Evolutionary conservation across 2,329 filamentous ascomycete genomes (phyloP).

Genomic region (Cladobotryum mycophilum): DNA sequence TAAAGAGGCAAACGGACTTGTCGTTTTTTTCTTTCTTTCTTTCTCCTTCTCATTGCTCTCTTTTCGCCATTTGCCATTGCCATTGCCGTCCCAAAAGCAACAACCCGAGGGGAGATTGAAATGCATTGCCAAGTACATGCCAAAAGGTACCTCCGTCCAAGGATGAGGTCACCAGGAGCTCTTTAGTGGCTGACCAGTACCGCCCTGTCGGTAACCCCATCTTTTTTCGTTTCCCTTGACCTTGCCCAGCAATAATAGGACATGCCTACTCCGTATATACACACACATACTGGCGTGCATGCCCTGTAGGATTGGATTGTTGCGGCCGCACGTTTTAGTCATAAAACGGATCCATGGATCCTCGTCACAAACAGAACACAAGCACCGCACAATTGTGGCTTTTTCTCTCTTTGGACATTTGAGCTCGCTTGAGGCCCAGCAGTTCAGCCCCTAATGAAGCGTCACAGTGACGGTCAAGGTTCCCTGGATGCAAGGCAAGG

Average conservation of each 20-base stretch:
- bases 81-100: neutral
- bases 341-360: no score
- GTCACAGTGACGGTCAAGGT: no score
- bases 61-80: neutral
- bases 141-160: neutral
- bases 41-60: neutral
- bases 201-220: constrained; percentile 8
- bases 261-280: no score
- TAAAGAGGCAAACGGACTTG: neutral
- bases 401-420: no score
- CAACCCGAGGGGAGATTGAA: neutral
- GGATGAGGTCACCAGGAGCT: constrained; percentile 9
- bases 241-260: neutral
- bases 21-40: neutral
- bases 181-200: constrained; percentile 6
- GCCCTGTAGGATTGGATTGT: neutral
- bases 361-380: no score
- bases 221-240: neutral
- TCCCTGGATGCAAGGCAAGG: no score
- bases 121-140: no score
- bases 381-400: no score
- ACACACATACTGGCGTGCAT: no score
- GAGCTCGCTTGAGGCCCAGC: no score
- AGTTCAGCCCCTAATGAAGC: no score
- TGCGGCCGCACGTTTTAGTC: neutral